phyloP scores from a whole-genome alignment of 192 early-diverging fungal genomes.

The Dimargaris verticillata region DNA sequence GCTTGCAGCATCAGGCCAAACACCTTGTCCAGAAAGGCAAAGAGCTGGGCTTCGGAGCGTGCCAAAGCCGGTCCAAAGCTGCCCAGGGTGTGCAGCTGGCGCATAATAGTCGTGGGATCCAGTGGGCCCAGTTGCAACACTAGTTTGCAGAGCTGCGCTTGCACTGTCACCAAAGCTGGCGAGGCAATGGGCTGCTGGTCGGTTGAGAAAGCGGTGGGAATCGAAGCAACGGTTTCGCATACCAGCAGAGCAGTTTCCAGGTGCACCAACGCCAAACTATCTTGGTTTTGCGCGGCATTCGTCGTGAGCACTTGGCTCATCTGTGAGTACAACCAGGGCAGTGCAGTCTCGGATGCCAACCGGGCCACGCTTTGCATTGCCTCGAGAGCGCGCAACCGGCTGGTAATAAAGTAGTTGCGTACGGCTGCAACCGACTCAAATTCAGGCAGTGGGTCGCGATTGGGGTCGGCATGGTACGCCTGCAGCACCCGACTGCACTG shows the following conservation, averaged over 20 bases:
- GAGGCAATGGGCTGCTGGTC: not conserved
- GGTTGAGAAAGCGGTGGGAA: too few species aligned
- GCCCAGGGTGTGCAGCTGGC: conserved; percentile 3
- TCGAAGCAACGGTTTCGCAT: too few species aligned
- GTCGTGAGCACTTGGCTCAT: not conserved
- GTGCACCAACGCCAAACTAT: not conserved
- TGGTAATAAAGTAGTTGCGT: conserved; percentile 7
- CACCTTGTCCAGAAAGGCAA: conserved; percentile 7
- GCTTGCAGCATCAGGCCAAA: conserved; percentile 5
- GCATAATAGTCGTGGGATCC: not conserved
- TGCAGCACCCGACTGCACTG: conserved; percentile 1
- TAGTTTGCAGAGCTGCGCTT: not conserved
- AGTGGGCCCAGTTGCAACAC: not conserved
- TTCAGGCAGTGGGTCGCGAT: not conserved
- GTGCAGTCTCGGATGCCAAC: not conserved
- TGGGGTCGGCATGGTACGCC: not conserved
- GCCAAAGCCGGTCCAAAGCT: not conserved
- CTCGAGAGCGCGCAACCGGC: not conserved
- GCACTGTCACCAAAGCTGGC: not conserved
- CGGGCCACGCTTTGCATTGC: not conserved
- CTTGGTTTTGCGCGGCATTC: not conserved
- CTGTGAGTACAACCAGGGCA: conserved; percentile 3
- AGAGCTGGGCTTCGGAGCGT: not conserved
- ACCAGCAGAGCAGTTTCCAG: not conserved
- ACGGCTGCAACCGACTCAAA: not conserved